These are phyloP conservation scores for Epichloe festucae DNA, from an alignment of 2,329 filamentous ascomycete species.

Conservation along the genomic window DNA sequence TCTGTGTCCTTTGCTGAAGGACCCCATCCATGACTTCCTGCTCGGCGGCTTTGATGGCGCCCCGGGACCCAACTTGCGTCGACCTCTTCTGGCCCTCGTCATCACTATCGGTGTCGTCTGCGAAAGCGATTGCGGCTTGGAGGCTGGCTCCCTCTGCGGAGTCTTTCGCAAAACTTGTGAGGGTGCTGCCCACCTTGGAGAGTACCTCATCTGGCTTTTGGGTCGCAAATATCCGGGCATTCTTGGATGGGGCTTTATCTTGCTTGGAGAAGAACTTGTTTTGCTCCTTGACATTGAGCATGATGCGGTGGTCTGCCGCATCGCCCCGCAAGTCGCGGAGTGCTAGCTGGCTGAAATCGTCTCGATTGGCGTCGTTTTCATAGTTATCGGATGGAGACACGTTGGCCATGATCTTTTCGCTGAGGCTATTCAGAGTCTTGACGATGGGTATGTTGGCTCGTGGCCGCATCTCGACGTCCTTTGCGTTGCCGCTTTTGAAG, in stretches of 20 bases:
- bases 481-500: slow-evolving; percentile 65
- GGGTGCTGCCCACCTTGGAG: slow-evolving; percentile 46
- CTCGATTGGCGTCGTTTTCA: slow-evolving; percentile 50
- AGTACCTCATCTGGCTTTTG: slow-evolving; percentile 61
- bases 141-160: slow-evolving; percentile 43
- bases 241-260: slow-evolving; percentile 32
- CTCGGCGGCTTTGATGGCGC: slow-evolving; percentile 50
- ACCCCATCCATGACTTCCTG: slow-evolving; percentile 54
- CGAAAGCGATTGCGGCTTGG: slow-evolving; percentile 50
- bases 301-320: slow-evolving; percentile 61
- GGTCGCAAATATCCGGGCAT: slow-evolving; percentile 44
- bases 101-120: slow-evolving; percentile 57
- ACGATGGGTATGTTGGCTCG: slow-evolving; percentile 75
- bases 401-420: slow-evolving; percentile 84
- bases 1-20: slow-evolving; percentile 45
- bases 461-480: slow-evolving; percentile 83
- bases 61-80: slow-evolving; percentile 55
- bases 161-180: slow-evolving; percentile 39
- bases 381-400: slow-evolving; percentile 67
- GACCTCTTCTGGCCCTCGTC: slow-evolving; percentile 39
- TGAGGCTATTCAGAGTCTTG: slow-evolving; percentile 76
- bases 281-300: slow-evolving; percentile 80
- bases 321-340: slow-evolving; percentile 71
- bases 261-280: slow-evolving; percentile 63
- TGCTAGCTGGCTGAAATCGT: slow-evolving; percentile 61